These are phyloP conservation scores for Alternaria novae-zelandiae DNA, from an alignment of 2,329 filamentous ascomycete genomes.

Conservation along the genomic window DNA sequence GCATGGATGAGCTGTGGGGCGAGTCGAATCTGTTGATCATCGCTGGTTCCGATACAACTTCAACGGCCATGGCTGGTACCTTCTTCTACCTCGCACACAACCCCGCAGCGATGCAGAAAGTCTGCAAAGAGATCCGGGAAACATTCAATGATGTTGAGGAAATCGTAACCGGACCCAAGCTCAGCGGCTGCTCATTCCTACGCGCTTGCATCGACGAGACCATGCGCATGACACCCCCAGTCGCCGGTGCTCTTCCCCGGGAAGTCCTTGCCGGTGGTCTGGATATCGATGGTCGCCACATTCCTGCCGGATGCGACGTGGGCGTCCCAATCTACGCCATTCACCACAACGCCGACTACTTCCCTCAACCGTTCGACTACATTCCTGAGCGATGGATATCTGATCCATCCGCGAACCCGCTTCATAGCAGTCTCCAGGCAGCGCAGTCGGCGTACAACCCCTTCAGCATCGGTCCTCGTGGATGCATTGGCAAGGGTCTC, in stretches of 20 bases:
- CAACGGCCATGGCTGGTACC: slow-evolving; percentile 50
- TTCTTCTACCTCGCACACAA: slow-evolving; percentile 56
- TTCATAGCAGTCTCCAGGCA: slow-evolving; percentile 34
- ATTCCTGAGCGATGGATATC: slow-evolving; percentile 48
- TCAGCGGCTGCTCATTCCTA: slow-evolving; percentile 44
- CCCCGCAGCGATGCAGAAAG: slow-evolving; percentile 38
- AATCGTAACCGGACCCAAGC: slow-evolving; percentile 44
- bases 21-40: slow-evolving; percentile 59
- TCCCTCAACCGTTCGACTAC: slow-evolving; percentile 47
- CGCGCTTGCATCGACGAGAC: slow-evolving; percentile 51
- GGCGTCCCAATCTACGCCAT: slow-evolving; percentile 48
- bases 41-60: slow-evolving; percentile 56
- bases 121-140: slow-evolving; percentile 44
- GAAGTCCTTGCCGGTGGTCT: slow-evolving; percentile 47
- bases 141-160: slow-evolving; percentile 46
- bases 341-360: slow-evolving; percentile 49
- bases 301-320: slow-evolving; percentile 47
- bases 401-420: slow-evolving; percentile 37
- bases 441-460: slow-evolving; percentile 76
- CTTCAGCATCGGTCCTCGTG: slow-evolving; percentile 72
- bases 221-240: slow-evolving; percentile 50
- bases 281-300: slow-evolving; percentile 43
- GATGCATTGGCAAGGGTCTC: slow-evolving; percentile 74
- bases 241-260: slow-evolving; percentile 48
- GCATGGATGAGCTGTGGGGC: slow-evolving; percentile 55